These are phyloP conservation scores for Leccinum uliginosum DNA, from an alignment of 768 basidiomycete genomes.

Conservation along the genomic window DNA sequence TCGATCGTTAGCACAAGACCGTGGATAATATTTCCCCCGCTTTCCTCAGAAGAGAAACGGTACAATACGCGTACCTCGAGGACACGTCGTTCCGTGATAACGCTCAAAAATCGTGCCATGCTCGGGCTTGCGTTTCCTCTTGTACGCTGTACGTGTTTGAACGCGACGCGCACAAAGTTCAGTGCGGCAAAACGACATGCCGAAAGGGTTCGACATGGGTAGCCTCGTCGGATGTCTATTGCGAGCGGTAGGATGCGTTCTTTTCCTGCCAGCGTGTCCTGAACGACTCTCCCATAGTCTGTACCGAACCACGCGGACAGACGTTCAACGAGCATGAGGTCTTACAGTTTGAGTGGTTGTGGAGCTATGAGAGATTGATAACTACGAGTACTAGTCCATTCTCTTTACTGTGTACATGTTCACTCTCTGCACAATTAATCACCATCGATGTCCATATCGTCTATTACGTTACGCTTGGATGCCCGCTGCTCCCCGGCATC, in stretches of 20 bases:
- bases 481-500: no score
- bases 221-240: constrained; percentile 44
- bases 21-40: not conserved
- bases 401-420: no score
- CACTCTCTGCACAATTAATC: no score
- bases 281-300: constrained; percentile 8
- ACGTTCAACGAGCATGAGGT: constrained; percentile 14
- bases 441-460: no score
- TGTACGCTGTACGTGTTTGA: constrained; percentile 21
- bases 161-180: constrained; percentile 54
- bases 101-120: constrained; percentile 10
- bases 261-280: constrained; percentile 29
- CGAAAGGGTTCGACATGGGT: constrained; percentile 31
- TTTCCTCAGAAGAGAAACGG: not conserved
- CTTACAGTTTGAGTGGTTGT: no score
- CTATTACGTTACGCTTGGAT: no score
- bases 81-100: constrained; percentile 10
- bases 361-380: no score
- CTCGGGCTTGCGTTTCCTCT: not conserved
- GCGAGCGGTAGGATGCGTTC: constrained; percentile 41
- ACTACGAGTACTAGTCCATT: no score
- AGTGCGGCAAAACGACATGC: constrained; percentile 61
- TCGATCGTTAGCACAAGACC: constrained; percentile 1
- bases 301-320: constrained; percentile 10
- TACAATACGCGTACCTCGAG: constrained; percentile 18